Evolutionary conservation across 305 asterid species (phyloP), one percentile per base, ranked within the genome.

Genomic region (Fraxinus latifolia): DNA sequence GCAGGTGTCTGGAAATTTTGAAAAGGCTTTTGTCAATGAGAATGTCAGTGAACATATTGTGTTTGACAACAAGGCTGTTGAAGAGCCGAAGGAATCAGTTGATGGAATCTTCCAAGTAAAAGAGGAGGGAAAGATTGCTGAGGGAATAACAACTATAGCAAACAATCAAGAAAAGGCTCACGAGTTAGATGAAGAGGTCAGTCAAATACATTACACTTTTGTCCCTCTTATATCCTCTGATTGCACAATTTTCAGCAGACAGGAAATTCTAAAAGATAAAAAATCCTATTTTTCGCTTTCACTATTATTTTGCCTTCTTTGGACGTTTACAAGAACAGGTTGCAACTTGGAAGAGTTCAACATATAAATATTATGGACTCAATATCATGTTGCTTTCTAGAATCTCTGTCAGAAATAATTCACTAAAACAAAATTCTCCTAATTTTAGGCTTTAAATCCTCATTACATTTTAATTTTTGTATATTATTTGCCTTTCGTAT

Each of bases 101-200:
- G 82, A 82, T 33, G 33, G 75, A 76, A 81, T 71, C 81, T 80
- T 79, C 65, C 79, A 74, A 79, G 79, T 79, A 83, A 79, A 74
- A 85, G 85, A 82, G 82, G 78, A 15, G 42, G 84, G 7, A 76
- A 79, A 84, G 74, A 81, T 79, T 73, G 77, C 78, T 82, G 85
- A 83, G 29, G 88, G 85, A 75, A 72, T 65, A 75, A 80, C 81
- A 12, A 68, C 81, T 21, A 37, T 17, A 72, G 42, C 62, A 80
- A 83, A 81, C 78, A 81, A 74, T 65, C 73, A 76, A 47, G 21
- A 74, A 82, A 80, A 83, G 81, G 85, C 78, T 80, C 82, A 77
- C 1, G 86, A 77, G 72, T 74, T 82, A 34, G 84, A 77, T 15
- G 76, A 84, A 87, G 87, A 85, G 91, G 95, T 87, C 15, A 73